Conservation (phyloP, 176 grass and related monocot genomes). For the Pharus latifolius region DNA sequence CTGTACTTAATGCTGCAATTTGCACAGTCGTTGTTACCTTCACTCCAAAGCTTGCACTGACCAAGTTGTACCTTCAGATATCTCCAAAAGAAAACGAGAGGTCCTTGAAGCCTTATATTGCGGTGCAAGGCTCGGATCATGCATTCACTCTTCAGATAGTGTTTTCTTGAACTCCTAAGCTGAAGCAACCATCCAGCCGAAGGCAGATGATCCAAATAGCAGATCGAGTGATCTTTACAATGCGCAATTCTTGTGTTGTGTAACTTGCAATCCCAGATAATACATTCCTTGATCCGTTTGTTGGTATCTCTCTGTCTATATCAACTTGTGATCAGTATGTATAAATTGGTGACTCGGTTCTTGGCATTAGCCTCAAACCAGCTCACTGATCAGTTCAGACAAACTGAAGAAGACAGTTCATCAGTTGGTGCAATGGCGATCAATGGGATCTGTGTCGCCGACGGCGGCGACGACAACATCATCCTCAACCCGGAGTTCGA, state of each 20-base stretch:
- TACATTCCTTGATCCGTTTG: slow-evolving; percentile 27
- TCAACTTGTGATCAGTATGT: slow-evolving; percentile 24
- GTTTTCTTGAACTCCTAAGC: slow-evolving; percentile 36
- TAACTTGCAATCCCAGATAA: slow-evolving; percentile 55
- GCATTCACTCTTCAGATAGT: neutral
- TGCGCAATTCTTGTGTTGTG: neutral
- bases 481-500: slow-evolving; percentile 90
- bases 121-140: slow-evolving; percentile 60
- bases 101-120: slow-evolving; percentile 51
- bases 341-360: slow-evolving; percentile 13
- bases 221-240: slow-evolving; percentile 30
- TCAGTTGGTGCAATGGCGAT: slow-evolving; percentile 10
- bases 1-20: neutral
- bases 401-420: neutral
- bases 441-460: neutral
- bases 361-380: slow-evolving; percentile 11
- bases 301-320: slow-evolving; percentile 4
- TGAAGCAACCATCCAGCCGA: slow-evolving; percentile 56
- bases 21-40: slow-evolving; percentile 18
- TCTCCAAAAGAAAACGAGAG: neutral
- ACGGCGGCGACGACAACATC: slow-evolving; percentile 54
- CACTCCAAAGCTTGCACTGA: slow-evolving; percentile 46
- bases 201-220: slow-evolving; percentile 9
- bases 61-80: neutral
- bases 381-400: neutral